A percentile compares a stretch with the other conserved stretches of the same genome.
Conservation (phyloP, 495 filamentous ascomycete genomes). For the Aspergillus taichungensis region DNA sequence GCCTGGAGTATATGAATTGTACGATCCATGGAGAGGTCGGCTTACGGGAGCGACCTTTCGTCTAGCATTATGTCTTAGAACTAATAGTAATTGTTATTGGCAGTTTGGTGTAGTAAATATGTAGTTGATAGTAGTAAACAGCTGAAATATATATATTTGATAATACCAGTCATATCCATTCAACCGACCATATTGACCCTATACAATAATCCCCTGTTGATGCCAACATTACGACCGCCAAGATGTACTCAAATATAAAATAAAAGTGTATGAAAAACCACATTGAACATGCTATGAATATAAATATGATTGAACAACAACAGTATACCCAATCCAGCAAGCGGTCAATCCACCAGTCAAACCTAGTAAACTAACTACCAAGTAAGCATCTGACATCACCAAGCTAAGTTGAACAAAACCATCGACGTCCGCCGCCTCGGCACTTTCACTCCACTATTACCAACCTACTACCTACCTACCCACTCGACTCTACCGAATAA, state of each 20-base stretch:
- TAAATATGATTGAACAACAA: background rate
- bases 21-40: conserved; percentile 6
- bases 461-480: no score
- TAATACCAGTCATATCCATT: no score
- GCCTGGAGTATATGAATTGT: conserved; percentile 11
- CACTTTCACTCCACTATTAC: no score
- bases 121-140: background rate
- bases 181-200: no score
- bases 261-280: no score
- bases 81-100: conserved; percentile 17
- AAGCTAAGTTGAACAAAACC: background rate
- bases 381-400: conserved; percentile 34
- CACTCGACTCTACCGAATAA: no score
- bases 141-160: no score
- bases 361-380: no score
- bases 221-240: no score
- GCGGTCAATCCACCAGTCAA: conserved; percentile 2
- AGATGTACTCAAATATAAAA: no score
- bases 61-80: conserved; percentile 7
- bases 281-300: no score
- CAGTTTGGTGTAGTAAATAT: background rate
- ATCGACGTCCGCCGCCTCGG: background rate
- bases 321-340: background rate
- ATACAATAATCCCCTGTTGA: no score
- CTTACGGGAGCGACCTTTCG: background rate